Evolutionary conservation across 495 filamentous ascomycete genomes (phyloP), one percentile per base, ranked within the genome.

Genomic region (Penicillium silybi): DNA sequence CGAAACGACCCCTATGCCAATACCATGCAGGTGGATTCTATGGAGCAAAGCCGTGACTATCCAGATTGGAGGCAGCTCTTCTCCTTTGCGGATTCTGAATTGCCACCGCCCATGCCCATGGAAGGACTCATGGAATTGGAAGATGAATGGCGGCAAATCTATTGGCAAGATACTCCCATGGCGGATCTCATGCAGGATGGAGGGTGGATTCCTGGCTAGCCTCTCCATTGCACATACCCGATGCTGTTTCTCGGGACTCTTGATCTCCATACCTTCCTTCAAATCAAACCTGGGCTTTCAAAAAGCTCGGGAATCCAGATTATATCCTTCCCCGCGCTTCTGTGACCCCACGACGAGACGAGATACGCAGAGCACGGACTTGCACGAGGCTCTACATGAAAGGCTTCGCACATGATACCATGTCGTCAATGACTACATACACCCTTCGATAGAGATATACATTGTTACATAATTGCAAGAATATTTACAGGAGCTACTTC

Each of bases 91-190:
- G 72, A 75, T 44, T 49, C 66, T 18, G 72, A 75, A 27, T 62
- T 74, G 20, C 67, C 74, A 5, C 60, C 68, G 6, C 71, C 72
- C 6, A 69, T 72, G 54, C 53, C 67, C 11, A 60, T 73, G 29
- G 74, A 75, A 26, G 71, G 68, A 10, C 52, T 75, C 0, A 63
- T 69, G 15, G 72, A 75, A 41, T 50, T 77, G 35, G 74, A 77
- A 56, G 70, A 77, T 25, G 74, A 77, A 54, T 77, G 74, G 74
- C 67, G 74, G 16, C 72, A 75, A 51, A 69, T 77, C 2, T 77
- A 77, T 50, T 73, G 70, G 74, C 72, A 75, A 50, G 74, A 77
- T 25, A 67, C 67, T 1, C 71, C 71, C 0, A 69, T 77, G 68
- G 63, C 72, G 13, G 74, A 75, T 53, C 57, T 77, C 23, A 57